Evolutionary conservation across 2,329 filamentous ascomycete species (phyloP).

Genomic region (Xylariaceae sp.): DNA sequence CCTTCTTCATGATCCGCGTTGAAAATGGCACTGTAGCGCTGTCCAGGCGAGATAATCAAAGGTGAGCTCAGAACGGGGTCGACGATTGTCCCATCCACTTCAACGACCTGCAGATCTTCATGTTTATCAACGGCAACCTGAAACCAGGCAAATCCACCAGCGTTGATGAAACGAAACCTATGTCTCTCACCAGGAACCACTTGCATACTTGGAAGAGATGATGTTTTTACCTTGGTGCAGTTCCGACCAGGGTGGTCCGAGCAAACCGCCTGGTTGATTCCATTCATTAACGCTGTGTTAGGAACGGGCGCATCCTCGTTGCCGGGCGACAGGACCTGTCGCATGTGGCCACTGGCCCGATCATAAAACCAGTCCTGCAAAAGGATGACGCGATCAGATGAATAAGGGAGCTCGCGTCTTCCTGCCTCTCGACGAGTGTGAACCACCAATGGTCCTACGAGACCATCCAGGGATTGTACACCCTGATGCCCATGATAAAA

Average conservation of each 20-base stretch:
- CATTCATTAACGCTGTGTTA: slow-evolving; percentile 44
- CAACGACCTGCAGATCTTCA: slow-evolving; percentile 48
- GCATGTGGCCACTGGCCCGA: slow-evolving; percentile 36
- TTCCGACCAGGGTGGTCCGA: slow-evolving; percentile 34
- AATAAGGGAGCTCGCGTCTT: slow-evolving; percentile 46
- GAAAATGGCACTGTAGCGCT: slow-evolving; percentile 64
- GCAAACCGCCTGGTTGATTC: slow-evolving; percentile 39
- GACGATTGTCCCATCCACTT: slow-evolving; percentile 65
- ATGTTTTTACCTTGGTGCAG: slow-evolving; percentile 40
- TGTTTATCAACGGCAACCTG: slow-evolving; percentile 68
- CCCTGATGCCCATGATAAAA: slow-evolving; percentile 48
- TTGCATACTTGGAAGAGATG: slow-evolving; percentile 38
- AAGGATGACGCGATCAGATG: slow-evolving; percentile 57
- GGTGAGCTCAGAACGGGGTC: slow-evolving; percentile 53
- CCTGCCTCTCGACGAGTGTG: slow-evolving; percentile 51
- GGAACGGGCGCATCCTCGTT: slow-evolving; percentile 40
- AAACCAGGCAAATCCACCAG: slow-evolving; percentile 66
- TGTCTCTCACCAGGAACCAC: slow-evolving; percentile 54
- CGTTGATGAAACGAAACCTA: slow-evolving; percentile 63
- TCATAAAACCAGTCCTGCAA: slow-evolving; percentile 68
- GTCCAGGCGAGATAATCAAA: slow-evolving; percentile 63
- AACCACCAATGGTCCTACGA: slow-evolving; percentile 60
- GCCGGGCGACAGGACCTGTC: slow-evolving; percentile 36
- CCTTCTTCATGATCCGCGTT: slow-evolving; percentile 51
- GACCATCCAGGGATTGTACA: slow-evolving; percentile 60